Evolutionary conservation across 1,139 yeast genomes (phyloP), one percentile per base, ranked within the genome.

Genomic region (Lodderomyces metapsilosis): DNA sequence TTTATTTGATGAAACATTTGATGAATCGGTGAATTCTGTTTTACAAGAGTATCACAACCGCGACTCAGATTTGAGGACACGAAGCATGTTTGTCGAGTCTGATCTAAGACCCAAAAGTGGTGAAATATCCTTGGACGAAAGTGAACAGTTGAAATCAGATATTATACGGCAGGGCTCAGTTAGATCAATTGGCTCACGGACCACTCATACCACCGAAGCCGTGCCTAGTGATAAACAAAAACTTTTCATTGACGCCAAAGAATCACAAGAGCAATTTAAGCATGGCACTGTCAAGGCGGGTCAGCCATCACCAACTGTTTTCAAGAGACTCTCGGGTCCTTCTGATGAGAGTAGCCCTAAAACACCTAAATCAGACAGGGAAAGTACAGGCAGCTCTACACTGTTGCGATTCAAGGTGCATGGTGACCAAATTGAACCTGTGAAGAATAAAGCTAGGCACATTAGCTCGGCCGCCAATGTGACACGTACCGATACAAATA

Each of bases 11-110:
- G 66, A 62, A 5, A 33, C 36, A 17, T 13, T 27, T 41, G 55
- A 62, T 1, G 71, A 64, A 23, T 64, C 71, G 12, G 57, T 66
- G 4, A 63, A 64, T 43, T 62, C 68, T 17, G 54, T 67, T 5
- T 53, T 68, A 6, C 59, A 62, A 30, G 71, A 64, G 34, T 65
- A 66, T 43, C 54, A 54, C 17, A 33, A 28, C 21, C 34, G 36
- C 7, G 37, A 23, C 15, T 30, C 37, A n/a, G 37, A 39, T 22
- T 61, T 62, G 44, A 45, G 62, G 4, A 65, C 66, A 42, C 52
- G 55, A 41, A 72, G 66, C 44, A 62, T 61, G 18, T 64, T 67
- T 43, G 67, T 62, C 40, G 66, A 62, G 24, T 21, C 31, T 9
- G 28, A 38, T 11, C 35, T 42, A 15, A 34, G 48, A 36, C 46